phyloP scores from a whole-genome alignment of 208 protist species.

The Phytomonas serpens region DNA sequence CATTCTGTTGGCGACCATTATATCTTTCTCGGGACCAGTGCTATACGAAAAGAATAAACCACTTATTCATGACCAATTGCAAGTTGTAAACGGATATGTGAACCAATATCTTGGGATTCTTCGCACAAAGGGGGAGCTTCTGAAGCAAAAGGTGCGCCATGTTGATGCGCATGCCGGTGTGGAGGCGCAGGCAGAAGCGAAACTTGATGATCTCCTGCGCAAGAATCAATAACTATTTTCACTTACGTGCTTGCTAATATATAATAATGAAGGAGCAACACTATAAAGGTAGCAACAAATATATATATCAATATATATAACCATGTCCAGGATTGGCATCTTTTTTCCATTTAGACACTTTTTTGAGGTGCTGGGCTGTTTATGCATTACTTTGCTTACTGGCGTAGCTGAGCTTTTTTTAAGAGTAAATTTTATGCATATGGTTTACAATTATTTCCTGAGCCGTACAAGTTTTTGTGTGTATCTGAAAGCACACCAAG shows the following conservation, averaged over 20 bases:
- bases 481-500: neutral
- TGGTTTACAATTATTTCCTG: neutral
- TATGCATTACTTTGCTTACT: neutral
- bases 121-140: slow-evolving; percentile 25
- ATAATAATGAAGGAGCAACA: slow-evolving; percentile 3
- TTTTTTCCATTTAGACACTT: neutral
- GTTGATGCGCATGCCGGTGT: neutral
- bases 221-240: slow-evolving; percentile 29
- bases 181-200: slow-evolving; percentile 19
- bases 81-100: slow-evolving; percentile 14
- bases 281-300: neutral
- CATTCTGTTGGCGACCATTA: slow-evolving; percentile 24
- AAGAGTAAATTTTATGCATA: neutral
- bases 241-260: neutral
- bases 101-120: slow-evolving; percentile 51
- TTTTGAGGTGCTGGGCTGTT: neutral
- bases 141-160: slow-evolving; percentile 16
- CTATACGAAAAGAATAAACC: slow-evolving; percentile 69
- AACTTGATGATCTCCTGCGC: slow-evolving; percentile 17
- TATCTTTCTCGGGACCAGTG: slow-evolving; percentile 43
- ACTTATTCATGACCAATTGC: slow-evolving; percentile 38
- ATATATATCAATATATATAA: neutral
- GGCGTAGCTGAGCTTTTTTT: neutral
- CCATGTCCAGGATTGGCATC: neutral
- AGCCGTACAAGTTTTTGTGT: neutral